phyloP scores from a whole-genome alignment of 176 grass and related monocot species.

The Cocos nucifera region DNA sequence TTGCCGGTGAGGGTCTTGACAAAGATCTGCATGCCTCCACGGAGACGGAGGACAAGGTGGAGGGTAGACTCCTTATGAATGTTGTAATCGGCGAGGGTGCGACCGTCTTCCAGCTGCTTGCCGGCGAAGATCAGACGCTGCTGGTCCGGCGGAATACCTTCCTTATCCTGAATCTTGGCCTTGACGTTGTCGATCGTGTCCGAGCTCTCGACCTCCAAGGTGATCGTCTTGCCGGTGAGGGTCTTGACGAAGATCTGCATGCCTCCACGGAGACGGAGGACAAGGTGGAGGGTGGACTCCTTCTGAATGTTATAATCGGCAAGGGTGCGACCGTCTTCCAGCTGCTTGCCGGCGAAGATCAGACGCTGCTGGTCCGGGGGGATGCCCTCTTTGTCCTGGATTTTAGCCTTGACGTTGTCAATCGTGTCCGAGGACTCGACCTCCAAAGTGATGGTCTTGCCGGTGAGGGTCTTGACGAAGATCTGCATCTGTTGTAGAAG shows the following conservation, averaged over 20 bases:
- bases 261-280: no score
- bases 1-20: constrained; percentile 10
- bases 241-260: no score
- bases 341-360: constrained; percentile 39
- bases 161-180: constrained; percentile 69
- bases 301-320: no score
- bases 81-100: constrained; percentile 58
- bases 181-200: no score
- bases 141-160: constrained; percentile 60
- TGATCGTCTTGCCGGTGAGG: no score
- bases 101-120: constrained; percentile 58
- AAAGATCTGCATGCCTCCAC: constrained; percentile 35
- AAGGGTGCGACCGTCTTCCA: constrained; percentile 51
- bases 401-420: constrained; percentile 48
- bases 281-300: no score
- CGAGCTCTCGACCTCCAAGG: no score
- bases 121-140: constrained; percentile 39
- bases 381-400: constrained; percentile 79
- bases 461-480: neutral
- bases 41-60: constrained; percentile 38
- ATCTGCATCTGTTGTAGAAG: no score
- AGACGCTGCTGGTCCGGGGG: constrained; percentile 57
- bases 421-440: constrained; percentile 42
- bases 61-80: constrained; percentile 72
- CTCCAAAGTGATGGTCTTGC: constrained; percentile 22